Conservation (phyloP, 2,329 filamentous ascomycete genomes). For the Aspergillus texensis region DNA sequence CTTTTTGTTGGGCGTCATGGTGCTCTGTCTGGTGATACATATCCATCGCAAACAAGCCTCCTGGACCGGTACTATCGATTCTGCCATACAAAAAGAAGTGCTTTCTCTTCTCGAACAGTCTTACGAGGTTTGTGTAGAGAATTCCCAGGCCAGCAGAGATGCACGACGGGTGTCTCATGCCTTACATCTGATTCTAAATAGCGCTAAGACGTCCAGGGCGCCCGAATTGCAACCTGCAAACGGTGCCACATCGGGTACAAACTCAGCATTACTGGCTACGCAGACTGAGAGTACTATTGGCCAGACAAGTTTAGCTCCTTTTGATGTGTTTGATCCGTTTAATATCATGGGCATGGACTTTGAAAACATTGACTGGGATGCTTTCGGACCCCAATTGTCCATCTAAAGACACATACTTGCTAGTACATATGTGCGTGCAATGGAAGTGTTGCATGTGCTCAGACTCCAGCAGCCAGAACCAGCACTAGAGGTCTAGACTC, state of each 20-base stretch:
- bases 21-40: not conserved
- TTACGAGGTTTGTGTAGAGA: not conserved
- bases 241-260: not conserved
- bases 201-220: not conserved
- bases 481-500: not conserved
- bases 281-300: not conserved
- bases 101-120: not conserved
- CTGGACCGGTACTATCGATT: not conserved
- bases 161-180: not conserved
- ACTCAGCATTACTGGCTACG: not conserved
- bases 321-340: not conserved
- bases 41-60: not conserved
- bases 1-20: not conserved
- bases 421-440: not conserved
- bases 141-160: not conserved
- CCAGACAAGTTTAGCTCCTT: not conserved
- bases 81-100: not conserved
- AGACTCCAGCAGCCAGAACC: too few relatives aligned
- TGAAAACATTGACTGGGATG: not conserved
- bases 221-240: not conserved
- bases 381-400: not conserved
- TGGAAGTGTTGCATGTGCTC: not conserved
- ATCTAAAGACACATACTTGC: not conserved
- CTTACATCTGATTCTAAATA: not conserved
- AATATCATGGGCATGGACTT: not conserved